Base-by-base conservation (phyloP, 2,329 filamentous ascomycete genomes). In the Cercospora zeina region DNA sequence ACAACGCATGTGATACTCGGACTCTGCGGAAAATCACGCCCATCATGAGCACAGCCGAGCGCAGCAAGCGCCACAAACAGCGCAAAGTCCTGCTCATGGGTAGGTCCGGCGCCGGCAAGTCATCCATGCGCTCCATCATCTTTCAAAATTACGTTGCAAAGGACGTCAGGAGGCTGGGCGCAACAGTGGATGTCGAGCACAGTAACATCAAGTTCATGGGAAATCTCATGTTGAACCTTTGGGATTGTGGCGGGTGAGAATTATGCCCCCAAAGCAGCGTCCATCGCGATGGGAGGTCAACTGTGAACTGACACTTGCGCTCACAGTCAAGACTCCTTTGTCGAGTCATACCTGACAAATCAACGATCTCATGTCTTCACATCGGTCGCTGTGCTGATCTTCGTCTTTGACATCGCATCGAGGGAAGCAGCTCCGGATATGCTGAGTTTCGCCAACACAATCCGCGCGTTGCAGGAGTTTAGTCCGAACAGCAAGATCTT, bases 121-220 rank as follows among this genome's bases (percentile, higher is more conserved):
- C 93, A 45, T 97, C 92, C 61, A 99, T 99, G 95, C 86, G 95
- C 67, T 95, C 90, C 73, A 97, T 99, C 74, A 97, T 99, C 76
- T 99, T 99, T 79, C 96, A 91, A 81, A 97, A 97, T 78, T 97
- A 97, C 76, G 93, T 97, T 68, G 95, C 95, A 61, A 92, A 96
- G 74, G 95, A 99, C 77, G 96, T 96, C 6, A 85, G 95, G 39
- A 83, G 95, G 62, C 81, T 99, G 60, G 95, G 95, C 68, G 95
- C 95, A 1, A 99, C 95, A 11, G 97, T 99, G 74, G 95, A 99
- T 75, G 95, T 99, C 64, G 95, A 99, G 78, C 90, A 97, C 72
- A 97, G 92, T 65, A 95, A 97, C 79, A 95, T 97, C 78, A 96
- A 96, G 77, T 99, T 99, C 80, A 90, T 99, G 79, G 95, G 95